These are phyloP conservation scores for Punica granatum DNA, from an alignment of 345 rosid genomes.

Conservation along the genomic window DNA sequence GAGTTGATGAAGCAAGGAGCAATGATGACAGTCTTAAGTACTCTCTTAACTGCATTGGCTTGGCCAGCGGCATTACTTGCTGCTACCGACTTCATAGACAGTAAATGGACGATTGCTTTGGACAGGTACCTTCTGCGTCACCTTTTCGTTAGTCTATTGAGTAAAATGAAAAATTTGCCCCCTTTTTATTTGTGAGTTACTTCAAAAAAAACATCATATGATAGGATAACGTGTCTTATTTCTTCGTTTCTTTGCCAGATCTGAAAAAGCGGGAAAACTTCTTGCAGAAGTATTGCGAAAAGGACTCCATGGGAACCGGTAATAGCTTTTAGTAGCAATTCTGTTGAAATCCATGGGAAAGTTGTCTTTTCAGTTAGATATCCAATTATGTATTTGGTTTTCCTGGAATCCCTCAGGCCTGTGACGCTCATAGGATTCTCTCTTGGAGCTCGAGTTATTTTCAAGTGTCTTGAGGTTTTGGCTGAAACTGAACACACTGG, in stretches of 20 bases:
- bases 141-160: background rate
- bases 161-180: background rate
- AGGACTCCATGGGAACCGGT: conserved; percentile 97
- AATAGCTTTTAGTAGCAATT: background rate
- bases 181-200: background rate
- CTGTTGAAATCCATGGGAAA: background rate
- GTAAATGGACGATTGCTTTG: conserved; percentile 86
- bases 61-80: conserved; percentile 81
- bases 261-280: conserved; percentile 87
- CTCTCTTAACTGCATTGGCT: conserved; percentile 75
- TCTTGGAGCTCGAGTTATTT: conserved; percentile 87
- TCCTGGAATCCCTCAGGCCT: conserved; percentile 48
- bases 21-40: conserved; percentile 83
- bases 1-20: conserved; percentile 95
- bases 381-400: conserved; percentile 4
- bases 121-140: conserved; percentile 50
- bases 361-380: background rate
- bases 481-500: conserved; percentile 79
- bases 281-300: conserved; percentile 81
- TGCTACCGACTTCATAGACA: conserved; percentile 88
- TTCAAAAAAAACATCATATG: background rate
- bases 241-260: conserved; percentile 33
- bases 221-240: background rate
- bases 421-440: conserved; percentile 87
- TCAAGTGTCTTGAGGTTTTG: conserved; percentile 79